Percentiles rank a stretch among this genome's conserved stretches.
Conservation (phyloP, 352 stramenopile genomes). For the Thraustochytrium striatum region DNA sequence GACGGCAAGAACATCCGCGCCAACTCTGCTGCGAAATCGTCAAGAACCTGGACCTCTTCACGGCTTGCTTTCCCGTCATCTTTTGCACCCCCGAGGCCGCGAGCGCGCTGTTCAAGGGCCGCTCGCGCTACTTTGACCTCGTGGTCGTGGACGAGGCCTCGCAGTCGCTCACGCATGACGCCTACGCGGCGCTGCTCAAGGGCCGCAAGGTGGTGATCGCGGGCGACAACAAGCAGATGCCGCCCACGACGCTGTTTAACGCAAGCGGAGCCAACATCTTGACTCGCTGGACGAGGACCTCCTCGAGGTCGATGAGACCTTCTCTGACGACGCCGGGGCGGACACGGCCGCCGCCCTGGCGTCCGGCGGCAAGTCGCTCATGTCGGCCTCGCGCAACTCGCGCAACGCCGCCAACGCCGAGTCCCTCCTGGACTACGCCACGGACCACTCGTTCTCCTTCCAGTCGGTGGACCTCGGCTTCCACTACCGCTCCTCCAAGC, state of each 20-base stretch:
- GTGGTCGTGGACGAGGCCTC: slow-evolving; percentile 95
- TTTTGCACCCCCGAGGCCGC: slow-evolving; percentile 33
- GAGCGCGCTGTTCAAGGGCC: slow-evolving; percentile 30
- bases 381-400: background rate
- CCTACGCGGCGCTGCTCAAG: slow-evolving; percentile 91
- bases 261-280: background rate
- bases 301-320: background rate
- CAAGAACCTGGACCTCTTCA: slow-evolving; percentile 17
- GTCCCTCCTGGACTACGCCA: slow-evolving; percentile 37
- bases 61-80: slow-evolving; percentile 28
- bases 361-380: background rate
- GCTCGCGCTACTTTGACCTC: slow-evolving; percentile 75
- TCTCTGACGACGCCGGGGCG: background rate
- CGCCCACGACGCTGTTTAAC: slow-evolving; percentile 71
- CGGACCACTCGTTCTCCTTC: slow-evolving; percentile 38
- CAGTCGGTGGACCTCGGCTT: slow-evolving; percentile 21
- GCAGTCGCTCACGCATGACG: slow-evolving; percentile 88
- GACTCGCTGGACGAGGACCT: background rate
- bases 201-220: slow-evolving; percentile 75
- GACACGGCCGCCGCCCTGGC: background rate
- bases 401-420: slow-evolving; percentile 35
- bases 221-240: slow-evolving; percentile 92
- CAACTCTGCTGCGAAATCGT: slow-evolving; percentile 27
- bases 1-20: slow-evolving; percentile 18
- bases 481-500: slow-evolving; percentile 29